phyloP scores from a whole-genome alignment of 176 grass and related monocot species.

The Paspalum notatum region DNA sequence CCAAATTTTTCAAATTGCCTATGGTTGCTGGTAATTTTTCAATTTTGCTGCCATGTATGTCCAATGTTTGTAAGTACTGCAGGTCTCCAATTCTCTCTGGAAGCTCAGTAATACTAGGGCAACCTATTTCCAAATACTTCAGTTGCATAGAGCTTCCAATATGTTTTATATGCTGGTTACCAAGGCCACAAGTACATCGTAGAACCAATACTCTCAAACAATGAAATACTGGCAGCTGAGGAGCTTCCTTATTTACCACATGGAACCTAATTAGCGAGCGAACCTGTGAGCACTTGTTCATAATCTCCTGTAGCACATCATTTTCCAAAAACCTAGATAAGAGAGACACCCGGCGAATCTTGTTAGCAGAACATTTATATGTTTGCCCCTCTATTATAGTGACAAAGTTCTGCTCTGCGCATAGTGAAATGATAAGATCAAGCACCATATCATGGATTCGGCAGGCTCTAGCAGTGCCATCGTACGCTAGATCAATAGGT shows the following conservation, averaged over 20 bases:
- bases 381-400: neutral
- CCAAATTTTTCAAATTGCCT: neutral
- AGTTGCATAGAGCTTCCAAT: neutral
- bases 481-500: neutral
- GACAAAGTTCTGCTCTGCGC: neutral
- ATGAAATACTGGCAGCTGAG: neutral
- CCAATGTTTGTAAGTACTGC: slow-evolving; percentile 10
- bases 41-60: neutral
- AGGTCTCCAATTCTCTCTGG: neutral
- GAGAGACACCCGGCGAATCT: slow-evolving; percentile 25
- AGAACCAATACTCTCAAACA: slow-evolving; percentile 25
- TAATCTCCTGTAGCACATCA: slow-evolving; percentile 2
- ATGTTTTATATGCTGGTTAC: neutral
- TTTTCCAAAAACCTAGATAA: neutral
- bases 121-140: slow-evolving; percentile 17
- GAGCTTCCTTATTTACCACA: neutral
- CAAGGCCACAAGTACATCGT: neutral
- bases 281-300: slow-evolving; percentile 10
- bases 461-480: neutral
- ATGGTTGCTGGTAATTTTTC: neutral
- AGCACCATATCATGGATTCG: slow-evolving; percentile 24
- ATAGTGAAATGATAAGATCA: slow-evolving; percentile 24
- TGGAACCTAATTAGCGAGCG: slow-evolving; percentile 3
- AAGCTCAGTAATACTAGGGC: slow-evolving; percentile 16
- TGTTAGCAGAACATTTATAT: neutral